phyloP scores from a whole-genome alignment of 495 filamentous ascomycete genomes.

The Penicillium canescens region DNA sequence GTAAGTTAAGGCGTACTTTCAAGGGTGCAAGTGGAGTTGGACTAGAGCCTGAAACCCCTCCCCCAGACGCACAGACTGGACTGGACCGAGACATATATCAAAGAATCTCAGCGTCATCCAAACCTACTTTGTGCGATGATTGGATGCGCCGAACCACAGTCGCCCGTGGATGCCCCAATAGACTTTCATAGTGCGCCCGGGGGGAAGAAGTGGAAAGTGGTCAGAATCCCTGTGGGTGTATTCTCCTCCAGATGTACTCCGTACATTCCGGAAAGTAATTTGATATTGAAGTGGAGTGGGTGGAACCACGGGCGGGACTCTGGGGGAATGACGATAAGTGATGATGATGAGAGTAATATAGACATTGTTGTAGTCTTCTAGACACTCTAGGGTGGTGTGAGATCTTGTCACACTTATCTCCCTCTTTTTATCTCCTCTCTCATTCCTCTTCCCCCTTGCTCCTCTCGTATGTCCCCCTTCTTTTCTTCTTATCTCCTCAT shows the following conservation, averaged over 20 bases:
- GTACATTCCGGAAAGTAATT: too few species aligned
- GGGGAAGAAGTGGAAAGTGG: slow-evolving; percentile 1
- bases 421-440: slow-evolving; percentile 10
- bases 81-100: slow-evolving; percentile 14
- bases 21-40: neutral
- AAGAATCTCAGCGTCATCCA: slow-evolving; percentile 29
- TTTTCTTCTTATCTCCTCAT: neutral
- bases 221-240: slow-evolving; percentile 11
- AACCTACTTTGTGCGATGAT: neutral
- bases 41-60: neutral
- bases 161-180: slow-evolving; percentile 4
- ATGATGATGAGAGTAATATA: slow-evolving; percentile 20
- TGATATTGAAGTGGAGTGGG: slow-evolving; percentile 2
- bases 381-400: neutral
- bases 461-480: neutral
- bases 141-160: slow-evolving; percentile 5
- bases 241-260: neutral
- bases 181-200: neutral
- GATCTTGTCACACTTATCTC: slow-evolving; percentile 9
- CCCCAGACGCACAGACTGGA: slow-evolving; percentile 19
- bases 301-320: slow-evolving; percentile 9
- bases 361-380: too few species aligned
- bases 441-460: slow-evolving; percentile 1
- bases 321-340: slow-evolving; percentile 18
- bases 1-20: neutral